Percentiles rank a stretch among this genome's conserved stretches.
These are phyloP conservation scores for Thuidium tamariscinum DNA, from an alignment of 225 moss, liverwort and hornwort genomes.

Conservation along the genomic window DNA sequence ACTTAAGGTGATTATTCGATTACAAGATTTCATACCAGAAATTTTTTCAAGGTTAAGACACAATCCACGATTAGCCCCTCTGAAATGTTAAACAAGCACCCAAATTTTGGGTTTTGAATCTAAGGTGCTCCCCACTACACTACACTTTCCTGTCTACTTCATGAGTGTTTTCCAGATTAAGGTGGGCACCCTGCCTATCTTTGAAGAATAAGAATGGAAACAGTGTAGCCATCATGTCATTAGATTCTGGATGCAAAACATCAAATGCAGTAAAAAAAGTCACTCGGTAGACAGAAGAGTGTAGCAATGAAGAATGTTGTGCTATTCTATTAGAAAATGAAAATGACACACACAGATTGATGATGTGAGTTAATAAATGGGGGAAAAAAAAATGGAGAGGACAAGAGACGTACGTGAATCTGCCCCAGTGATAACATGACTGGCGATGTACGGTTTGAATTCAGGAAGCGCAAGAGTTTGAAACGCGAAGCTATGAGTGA, in stretches of 20 bases:
- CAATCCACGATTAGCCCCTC: not conserved
- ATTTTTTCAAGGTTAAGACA: not conserved
- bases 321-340: not conserved
- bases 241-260: not conserved
- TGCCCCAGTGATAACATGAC: not conserved
- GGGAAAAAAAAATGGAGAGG: not conserved
- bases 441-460: conserved; percentile 9
- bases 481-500: not conserved
- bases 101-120: not conserved
- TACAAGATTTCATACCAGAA: not conserved
- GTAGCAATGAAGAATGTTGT: too few species aligned
- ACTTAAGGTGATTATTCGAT: too few species aligned
- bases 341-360: not conserved
- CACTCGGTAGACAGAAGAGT: not conserved
- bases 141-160: not conserved
- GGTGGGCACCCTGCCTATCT: not conserved
- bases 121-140: too few species aligned
- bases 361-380: not conserved
- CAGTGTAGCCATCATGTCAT: not conserved
- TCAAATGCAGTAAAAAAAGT: not conserved
- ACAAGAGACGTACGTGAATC: not conserved
- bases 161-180: not conserved
- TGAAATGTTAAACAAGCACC: too few species aligned
- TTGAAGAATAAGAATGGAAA: not conserved
- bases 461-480: not conserved